phyloP scores from a whole-genome alignment of 345 rosid species.

The Brassica rapa region DNA sequence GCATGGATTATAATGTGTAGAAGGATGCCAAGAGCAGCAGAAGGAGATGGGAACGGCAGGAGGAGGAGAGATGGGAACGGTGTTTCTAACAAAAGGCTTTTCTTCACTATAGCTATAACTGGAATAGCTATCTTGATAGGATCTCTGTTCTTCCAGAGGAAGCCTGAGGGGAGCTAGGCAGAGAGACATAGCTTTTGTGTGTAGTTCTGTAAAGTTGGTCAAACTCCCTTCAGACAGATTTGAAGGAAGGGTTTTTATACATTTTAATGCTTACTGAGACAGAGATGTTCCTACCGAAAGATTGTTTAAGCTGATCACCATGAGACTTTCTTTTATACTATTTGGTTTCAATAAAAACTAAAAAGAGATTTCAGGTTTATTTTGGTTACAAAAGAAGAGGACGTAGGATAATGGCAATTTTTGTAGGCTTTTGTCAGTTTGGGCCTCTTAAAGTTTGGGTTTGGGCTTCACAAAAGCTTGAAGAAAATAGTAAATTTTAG shows the following conservation, averaged over 20 bases:
- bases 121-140: constrained; percentile 92
- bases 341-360: constrained; percentile 33
- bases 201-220: constrained; percentile 42
- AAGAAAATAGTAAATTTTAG: not conserved
- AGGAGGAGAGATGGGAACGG: constrained; percentile 63
- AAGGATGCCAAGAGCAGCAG: constrained; percentile 64
- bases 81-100: constrained; percentile 59
- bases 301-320: constrained; percentile 25
- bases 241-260: constrained; percentile 12
- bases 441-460: not conserved
- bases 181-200: constrained; percentile 9
- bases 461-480: not conserved
- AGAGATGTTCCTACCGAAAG: constrained; percentile 16
- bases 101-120: constrained; percentile 90
- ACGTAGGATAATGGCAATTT: not conserved
- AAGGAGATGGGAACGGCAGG: constrained; percentile 59
- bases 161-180: constrained; percentile 45
- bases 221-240: constrained; percentile 20
- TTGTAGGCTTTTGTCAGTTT: not conserved
- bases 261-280: constrained; percentile 34
- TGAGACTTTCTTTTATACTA: constrained; percentile 18
- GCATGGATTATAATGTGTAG: constrained; percentile 19
- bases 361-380: constrained; percentile 11
- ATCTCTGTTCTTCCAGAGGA: constrained; percentile 78
- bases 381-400: not conserved